These are phyloP conservation scores for Pyrenopolyporus hunteri DNA, from an alignment of 495 filamentous ascomycete genomes.

Conservation along the genomic window DNA sequence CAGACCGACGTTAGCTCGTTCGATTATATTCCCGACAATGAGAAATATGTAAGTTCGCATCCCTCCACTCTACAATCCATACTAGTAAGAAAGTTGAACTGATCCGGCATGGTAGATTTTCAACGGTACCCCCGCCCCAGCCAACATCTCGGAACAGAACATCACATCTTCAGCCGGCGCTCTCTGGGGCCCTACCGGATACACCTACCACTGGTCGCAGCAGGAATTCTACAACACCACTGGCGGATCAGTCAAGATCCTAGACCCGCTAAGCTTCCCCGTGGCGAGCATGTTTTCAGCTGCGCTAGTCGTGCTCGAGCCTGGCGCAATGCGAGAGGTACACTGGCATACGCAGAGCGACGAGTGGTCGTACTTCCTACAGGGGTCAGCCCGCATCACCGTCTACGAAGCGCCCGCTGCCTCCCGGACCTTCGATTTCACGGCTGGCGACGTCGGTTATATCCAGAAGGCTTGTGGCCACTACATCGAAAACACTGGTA, in stretches of 20 bases:
- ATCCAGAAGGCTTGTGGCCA: constrained; percentile 69
- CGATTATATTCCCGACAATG: constrained; percentile 60
- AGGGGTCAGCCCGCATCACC: constrained; percentile 69
- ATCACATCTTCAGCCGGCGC: constrained; percentile 64
- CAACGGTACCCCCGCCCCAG: constrained; percentile 65
- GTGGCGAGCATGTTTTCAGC: constrained; percentile 63
- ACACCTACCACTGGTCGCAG: constrained; percentile 71
- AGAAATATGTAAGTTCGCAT: constrained; percentile 58
- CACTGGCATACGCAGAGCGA: constrained; percentile 80
- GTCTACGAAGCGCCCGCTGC: constrained; percentile 63
- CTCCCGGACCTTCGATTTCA: constrained; percentile 76
- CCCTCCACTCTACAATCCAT: background rate
- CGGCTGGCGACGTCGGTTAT: constrained; percentile 74
- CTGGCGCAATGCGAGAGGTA: constrained; percentile 77
- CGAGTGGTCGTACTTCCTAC: constrained; percentile 80
- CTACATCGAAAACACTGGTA: constrained; percentile 76
- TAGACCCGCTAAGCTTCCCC: constrained; percentile 69
- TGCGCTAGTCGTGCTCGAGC: constrained; percentile 68
- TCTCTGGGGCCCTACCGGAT: constrained; percentile 57
- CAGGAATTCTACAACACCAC: constrained; percentile 63
- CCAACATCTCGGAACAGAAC: constrained; percentile 66
- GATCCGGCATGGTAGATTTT: constrained; percentile 56
- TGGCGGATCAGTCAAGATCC: constrained; percentile 70
- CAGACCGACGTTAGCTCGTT: constrained; percentile 60
- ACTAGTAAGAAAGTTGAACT: background rate